Conservation (phyloP, 805 yeast species). For the Schizosaccharomyces osmophilus region DNA sequence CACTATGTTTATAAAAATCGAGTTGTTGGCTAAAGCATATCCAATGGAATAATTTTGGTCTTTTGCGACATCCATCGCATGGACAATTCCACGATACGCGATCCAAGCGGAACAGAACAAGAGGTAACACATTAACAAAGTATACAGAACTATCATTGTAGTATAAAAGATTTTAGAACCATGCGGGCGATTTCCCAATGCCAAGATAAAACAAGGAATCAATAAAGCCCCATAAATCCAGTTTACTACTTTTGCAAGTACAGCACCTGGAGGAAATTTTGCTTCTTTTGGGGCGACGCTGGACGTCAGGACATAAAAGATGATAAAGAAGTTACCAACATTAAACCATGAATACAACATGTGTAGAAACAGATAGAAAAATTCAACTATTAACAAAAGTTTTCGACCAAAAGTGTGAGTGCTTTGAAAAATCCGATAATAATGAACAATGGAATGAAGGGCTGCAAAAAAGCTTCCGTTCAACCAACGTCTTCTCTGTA, state of each 20-base stretch:
- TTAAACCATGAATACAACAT: slow-evolving; percentile 79
- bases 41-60: slow-evolving; percentile 7
- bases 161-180: slow-evolving; percentile 20
- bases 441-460: slow-evolving; percentile 61
- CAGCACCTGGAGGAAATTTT: slow-evolving; percentile 11
- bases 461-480: slow-evolving; percentile 97
- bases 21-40: slow-evolving; percentile 15
- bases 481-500: slow-evolving; percentile 94
- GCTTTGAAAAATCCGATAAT: slow-evolving; percentile 69
- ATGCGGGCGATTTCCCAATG: slow-evolving; percentile 94
- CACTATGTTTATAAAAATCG: slow-evolving; percentile 48
- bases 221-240: slow-evolving; percentile 1
- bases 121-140: neutral
- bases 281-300: slow-evolving; percentile 29
- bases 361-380: slow-evolving; percentile 61
- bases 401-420: slow-evolving; percentile 67
- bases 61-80: neutral
- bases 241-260: slow-evolving; percentile 2
- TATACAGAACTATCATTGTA: neutral
- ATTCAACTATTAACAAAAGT: slow-evolving; percentile 61
- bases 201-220: slow-evolving; percentile 36
- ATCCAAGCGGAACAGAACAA: slow-evolving; percentile 1
- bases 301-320: slow-evolving; percentile 82
- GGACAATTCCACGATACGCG: neutral
- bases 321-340: slow-evolving; percentile 70